Conservation (phyloP, 2,329 filamentous ascomycete genomes). For the Sphaerostilbella broomeana region DNA sequence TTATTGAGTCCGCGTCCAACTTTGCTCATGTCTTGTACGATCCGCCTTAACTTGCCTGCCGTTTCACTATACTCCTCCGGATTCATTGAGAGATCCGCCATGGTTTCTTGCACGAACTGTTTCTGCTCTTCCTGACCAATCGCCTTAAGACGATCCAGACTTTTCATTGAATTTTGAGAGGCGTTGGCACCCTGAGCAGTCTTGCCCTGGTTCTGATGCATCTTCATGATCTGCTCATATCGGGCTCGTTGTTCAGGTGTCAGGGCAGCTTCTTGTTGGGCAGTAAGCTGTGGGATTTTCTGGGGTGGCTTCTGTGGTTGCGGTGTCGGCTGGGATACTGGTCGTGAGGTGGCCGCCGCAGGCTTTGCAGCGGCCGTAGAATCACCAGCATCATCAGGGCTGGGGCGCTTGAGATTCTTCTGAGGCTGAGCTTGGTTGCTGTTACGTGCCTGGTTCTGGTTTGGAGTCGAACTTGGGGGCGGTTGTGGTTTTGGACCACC, state of each 20-base stretch:
- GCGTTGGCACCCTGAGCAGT: conserved; percentile 13
- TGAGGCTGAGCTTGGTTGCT: conserved; percentile 20
- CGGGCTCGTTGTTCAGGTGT: conserved; percentile 39
- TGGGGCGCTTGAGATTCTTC: conserved; percentile 47
- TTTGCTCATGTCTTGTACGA: conserved; percentile 37
- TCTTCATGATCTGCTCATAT: conserved; percentile 34
- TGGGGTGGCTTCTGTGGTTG: conserved; percentile 19
- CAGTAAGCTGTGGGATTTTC: conserved; percentile 20
- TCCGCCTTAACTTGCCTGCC: conserved; percentile 35
- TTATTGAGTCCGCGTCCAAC: conserved; percentile 38
- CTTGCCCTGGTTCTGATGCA: conserved; percentile 22
- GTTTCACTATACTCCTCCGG: conserved; percentile 39
- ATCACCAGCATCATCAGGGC: conserved; percentile 38
- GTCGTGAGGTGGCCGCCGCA: conserved; percentile 15
- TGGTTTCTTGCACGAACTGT: conserved; percentile 32
- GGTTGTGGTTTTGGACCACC: conserved; percentile 27
- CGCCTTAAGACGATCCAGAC: conserved; percentile 26
- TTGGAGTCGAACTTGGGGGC: conserved; percentile 18
- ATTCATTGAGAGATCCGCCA: conserved; percentile 42
- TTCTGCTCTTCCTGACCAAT: conserved; percentile 37
- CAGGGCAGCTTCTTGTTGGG: conserved; percentile 33
- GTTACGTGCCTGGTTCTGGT: conserved; percentile 20
- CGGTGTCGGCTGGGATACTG: conserved; percentile 20
- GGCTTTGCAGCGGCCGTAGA: conserved; percentile 18
- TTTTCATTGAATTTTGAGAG: conserved; percentile 11